Evolutionary conservation across 257 asterid genomes (phyloP).

Genomic region (Eustoma russellianum): DNA sequence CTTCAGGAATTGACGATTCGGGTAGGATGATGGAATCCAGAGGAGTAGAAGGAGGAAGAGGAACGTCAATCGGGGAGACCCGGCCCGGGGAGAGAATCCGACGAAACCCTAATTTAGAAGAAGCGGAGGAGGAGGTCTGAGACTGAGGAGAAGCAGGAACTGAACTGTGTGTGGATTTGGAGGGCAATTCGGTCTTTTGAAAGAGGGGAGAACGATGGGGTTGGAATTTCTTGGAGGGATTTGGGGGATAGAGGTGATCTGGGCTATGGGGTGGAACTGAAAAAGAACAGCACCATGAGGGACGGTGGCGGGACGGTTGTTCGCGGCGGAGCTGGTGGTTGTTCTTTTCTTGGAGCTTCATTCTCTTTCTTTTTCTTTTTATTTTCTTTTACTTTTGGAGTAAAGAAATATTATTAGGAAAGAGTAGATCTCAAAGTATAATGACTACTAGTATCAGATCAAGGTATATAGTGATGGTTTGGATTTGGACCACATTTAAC

Average conservation of each 20-base stretch:
- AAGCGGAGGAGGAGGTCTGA: conserved; percentile 28
- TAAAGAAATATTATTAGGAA: not conserved
- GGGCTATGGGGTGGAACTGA: conserved; percentile 72
- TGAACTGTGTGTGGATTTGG: conserved; percentile 21
- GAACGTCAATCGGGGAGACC: conserved; percentile 72
- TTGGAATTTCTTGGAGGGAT: not conserved
- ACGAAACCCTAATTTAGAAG: conserved; percentile 34
- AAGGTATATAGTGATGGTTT: too few species aligned
- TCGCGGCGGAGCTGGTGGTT: conserved; percentile 38
- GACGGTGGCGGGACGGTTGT: conserved; percentile 47
- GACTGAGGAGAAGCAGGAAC: conserved; percentile 53
- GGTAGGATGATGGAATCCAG: conserved; percentile 15
- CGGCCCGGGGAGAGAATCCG: conserved; percentile 97
- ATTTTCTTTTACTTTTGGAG: not conserved
- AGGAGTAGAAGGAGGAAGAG: conserved; percentile 16
- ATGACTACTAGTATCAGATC: too few species aligned
- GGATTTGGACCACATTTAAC: too few species aligned
- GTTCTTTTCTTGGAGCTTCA: conserved; percentile 11
- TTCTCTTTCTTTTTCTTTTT: conserved; percentile 11
- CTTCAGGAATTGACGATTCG: conserved; percentile 27
- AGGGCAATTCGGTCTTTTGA: conserved; percentile 36
- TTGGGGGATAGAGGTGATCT: conserved; percentile 23
- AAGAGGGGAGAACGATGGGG: conserved; percentile 5
- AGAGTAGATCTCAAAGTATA: too few species aligned
- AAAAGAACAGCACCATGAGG: conserved; percentile 88